Conservation (phyloP, 1,284 basidiomycete species). For the Fomitopsis pinicola region DNA sequence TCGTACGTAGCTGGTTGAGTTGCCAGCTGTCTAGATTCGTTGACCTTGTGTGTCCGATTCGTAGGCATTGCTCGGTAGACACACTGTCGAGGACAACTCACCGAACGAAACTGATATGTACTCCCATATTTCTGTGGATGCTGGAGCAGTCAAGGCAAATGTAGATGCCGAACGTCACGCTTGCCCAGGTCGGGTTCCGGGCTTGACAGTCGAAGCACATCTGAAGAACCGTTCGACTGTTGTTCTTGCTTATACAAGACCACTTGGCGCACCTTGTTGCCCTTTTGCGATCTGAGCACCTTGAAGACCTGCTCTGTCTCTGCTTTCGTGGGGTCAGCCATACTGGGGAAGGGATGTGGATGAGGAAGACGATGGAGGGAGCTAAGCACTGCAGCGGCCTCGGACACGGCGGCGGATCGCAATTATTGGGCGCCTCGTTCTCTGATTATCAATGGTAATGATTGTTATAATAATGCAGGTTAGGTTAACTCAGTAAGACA, state of each 20-base stretch:
- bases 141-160: conserved; percentile 98
- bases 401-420: too few relatives aligned
- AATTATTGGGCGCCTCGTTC: too few relatives aligned
- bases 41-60: conserved; percentile 51
- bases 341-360: conserved; percentile 22
- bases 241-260: background rate
- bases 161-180: conserved; percentile 95
- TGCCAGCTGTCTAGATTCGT: conserved; percentile 98
- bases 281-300: conserved; percentile 76
- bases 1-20: conserved; percentile 84
- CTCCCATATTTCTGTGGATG: conserved; percentile 94
- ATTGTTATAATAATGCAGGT: too few relatives aligned
- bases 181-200: conserved; percentile 97
- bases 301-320: conserved; percentile 79
- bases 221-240: conserved; percentile 37
- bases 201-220: conserved; percentile 96
- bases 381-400: background rate
- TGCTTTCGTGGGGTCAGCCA: conserved; percentile 71
- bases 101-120: conserved; percentile 98
- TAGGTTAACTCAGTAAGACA: background rate
- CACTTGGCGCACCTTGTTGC: conserved; percentile 72
- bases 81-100: conserved; percentile 35
- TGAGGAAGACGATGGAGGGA: background rate
- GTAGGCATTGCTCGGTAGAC: background rate
- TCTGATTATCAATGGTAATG: too few relatives aligned